phyloP scores from a whole-genome alignment of 1,284 basidiomycete species.

The Fistulina hepatica region DNA sequence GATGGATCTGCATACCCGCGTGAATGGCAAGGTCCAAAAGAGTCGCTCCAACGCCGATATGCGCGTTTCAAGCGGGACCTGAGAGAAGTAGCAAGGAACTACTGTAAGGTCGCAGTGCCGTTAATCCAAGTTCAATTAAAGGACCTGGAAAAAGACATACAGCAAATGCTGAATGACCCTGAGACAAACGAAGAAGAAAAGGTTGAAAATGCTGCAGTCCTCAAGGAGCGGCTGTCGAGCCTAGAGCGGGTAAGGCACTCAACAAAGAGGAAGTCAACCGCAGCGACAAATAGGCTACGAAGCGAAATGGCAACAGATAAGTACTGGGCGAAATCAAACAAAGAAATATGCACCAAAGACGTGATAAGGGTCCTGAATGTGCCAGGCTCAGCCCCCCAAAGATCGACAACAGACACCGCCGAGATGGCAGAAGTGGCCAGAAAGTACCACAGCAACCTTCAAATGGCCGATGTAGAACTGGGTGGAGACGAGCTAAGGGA shows the following conservation, averaged over 20 bases:
- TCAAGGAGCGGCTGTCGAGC: not conserved
- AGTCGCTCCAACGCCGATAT: constrained; percentile 3
- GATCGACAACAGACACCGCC: constrained; percentile 6
- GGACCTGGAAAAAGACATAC: not conserved
- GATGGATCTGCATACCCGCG: not conserved
- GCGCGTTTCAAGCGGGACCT: constrained; percentile 1
- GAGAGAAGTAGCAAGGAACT: not conserved
- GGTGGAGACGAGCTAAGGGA: not conserved
- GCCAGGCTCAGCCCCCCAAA: not conserved
- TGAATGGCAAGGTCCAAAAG: not conserved
- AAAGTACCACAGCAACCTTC: constrained; percentile 9
- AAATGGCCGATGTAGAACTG: not conserved
- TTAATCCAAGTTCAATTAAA: not conserved
- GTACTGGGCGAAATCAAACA: constrained; percentile 2
- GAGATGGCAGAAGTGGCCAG: constrained; percentile 14
- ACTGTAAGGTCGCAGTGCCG: constrained; percentile 1
- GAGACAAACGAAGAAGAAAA: not conserved
- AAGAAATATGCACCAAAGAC: not conserved
- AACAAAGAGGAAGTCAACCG: not conserved
- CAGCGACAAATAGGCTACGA: not conserved
- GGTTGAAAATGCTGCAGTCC: not conserved
- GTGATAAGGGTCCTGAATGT: not conserved
- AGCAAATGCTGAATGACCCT: not conserved
- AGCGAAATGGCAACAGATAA: constrained; percentile 1
- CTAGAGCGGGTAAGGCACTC: not conserved